Conservation (phyloP, 768 basidiomycete species). For the Sporobolomyces pararoseus region DNA sequence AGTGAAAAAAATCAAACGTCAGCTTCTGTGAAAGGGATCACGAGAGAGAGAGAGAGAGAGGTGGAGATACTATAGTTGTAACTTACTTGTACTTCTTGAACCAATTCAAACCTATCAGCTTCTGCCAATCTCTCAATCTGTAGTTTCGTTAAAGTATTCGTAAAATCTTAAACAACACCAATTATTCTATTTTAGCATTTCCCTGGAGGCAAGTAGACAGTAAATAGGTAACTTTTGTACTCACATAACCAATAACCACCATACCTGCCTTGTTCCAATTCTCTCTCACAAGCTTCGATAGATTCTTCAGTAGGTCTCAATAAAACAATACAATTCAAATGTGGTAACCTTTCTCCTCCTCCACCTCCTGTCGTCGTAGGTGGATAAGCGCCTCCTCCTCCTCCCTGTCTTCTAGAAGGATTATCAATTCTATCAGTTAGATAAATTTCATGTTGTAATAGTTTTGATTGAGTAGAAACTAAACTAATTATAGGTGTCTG, state of each 20-base stretch:
- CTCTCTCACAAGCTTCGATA: constrained; percentile 73
- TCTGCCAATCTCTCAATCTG: constrained; percentile 89
- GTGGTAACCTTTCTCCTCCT: constrained; percentile 83
- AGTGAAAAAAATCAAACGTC: background rate
- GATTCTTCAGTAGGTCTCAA: constrained; percentile 77
- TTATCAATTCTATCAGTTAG: constrained; percentile 98
- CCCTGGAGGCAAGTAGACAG: constrained; percentile 45
- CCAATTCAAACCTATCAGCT: constrained; percentile 92
- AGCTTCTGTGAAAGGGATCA: background rate
- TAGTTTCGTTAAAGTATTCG: constrained; percentile 82
- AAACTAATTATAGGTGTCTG: constrained; percentile 91
- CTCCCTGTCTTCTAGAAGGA: constrained; percentile 48
- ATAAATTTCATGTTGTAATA: constrained; percentile 93
- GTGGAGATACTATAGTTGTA: no score
- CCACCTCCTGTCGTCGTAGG: constrained; percentile 26
- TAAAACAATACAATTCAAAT: constrained; percentile 96
- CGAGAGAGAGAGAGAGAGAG: constrained; percentile 1
- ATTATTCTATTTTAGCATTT: background rate
- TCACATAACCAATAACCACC: constrained; percentile 99
- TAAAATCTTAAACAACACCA: constrained; percentile 68
- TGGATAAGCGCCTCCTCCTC: constrained; percentile 11
- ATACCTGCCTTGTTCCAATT: constrained; percentile 85
- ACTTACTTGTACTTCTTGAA: constrained; percentile 88
- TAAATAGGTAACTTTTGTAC: constrained; percentile 59
- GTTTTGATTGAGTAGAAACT: constrained; percentile 85